Percentiles rank a stretch among this genome's conserved stretches.
phyloP scores from a whole-genome alignment of 225 moss, liverwort and hornwort species.

The Marchantia paleacea region DNA sequence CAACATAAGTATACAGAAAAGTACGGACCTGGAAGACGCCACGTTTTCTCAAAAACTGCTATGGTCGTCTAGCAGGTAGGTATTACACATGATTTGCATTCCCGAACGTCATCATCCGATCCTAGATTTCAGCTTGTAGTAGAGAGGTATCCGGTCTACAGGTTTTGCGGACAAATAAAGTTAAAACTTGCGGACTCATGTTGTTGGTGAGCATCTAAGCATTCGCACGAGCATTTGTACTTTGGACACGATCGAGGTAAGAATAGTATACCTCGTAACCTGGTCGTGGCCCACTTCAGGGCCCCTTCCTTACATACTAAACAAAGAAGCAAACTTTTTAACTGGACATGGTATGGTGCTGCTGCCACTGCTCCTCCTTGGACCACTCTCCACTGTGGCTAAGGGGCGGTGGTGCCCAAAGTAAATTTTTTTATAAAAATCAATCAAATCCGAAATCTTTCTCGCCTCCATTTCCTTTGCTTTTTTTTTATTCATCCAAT shows the following conservation, averaged over 20 bases:
- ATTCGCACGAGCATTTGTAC: background rate
- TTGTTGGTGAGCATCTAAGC: background rate
- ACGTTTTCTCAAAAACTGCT: background rate
- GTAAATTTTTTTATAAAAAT: too few species aligned
- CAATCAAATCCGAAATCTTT: too few species aligned
- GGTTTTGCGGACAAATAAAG: too few species aligned
- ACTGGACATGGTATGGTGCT: too few species aligned
- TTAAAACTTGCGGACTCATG: background rate
- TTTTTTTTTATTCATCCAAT: too few species aligned
- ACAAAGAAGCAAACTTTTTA: too few species aligned
- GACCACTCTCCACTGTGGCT: too few species aligned
- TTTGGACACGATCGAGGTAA: background rate
- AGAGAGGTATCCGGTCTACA: too few species aligned
- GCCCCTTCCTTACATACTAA: background rate
- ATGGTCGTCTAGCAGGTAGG: background rate
- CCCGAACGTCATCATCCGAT: background rate
- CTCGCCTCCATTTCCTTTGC: too few species aligned
- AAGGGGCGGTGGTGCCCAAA: too few species aligned
- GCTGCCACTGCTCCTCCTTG: too few species aligned
- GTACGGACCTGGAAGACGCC: background rate
- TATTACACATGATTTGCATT: background rate
- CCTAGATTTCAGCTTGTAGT: background rate
- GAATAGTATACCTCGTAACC: background rate
- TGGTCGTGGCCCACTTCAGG: background rate
- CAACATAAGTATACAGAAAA: too few species aligned